Evolutionary conservation across 108 stramenopile species (phyloP), one percentile per base, ranked within the genome.

Genomic region (Ochromonas danica): DNA sequence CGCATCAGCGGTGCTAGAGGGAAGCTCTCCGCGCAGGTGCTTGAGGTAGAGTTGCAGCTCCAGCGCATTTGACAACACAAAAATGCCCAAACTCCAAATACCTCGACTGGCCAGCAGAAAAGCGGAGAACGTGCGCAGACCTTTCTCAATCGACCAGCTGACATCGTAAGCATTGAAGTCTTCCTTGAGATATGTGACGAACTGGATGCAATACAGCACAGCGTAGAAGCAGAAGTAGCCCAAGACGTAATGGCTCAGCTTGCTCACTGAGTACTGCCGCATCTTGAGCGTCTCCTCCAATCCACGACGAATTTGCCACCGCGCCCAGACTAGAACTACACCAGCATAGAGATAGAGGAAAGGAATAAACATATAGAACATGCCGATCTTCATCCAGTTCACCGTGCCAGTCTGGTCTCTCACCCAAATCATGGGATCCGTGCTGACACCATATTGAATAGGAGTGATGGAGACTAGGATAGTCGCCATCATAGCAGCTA

Each of bases 391-490:
- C 6, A 22, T 42, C 27, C 31, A 30, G 31, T 75, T 57, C 3
- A 31, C 41, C 6, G 31, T 41, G 22, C 22, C 31, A 35, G 10
- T 42, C 25, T 75, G 6, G 25, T 67, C 63, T 33, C 10, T 27
- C 6, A 75, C 31, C 72, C 72, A 75, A 27, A 45, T 57, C 51
- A 60, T 75, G 14, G 72, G 45, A 75, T 75, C 72, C 6, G 10
- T 57, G 31, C 72, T 75, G 14, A 75, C 40, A 36, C 72, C 72
- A 36, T 75, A 75, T 22, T 57, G 45, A 30, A 31, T 75, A 6
- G 72, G 72, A 6, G 22, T 6, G 6, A 60, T 33, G 38, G 25
- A 6, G 3, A 75, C 51, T 10, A 75, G 35, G 3, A 75, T 75
- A 27, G 72, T 57, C 10, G 72, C 72, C 40, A 33, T 75, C 36